Percentiles rank a stretch among this genome's conserved stretches.
These are phyloP conservation scores for Claviceps humidiphila DNA, from an alignment of 2,329 filamentous ascomycete species.

Conservation along the genomic window DNA sequence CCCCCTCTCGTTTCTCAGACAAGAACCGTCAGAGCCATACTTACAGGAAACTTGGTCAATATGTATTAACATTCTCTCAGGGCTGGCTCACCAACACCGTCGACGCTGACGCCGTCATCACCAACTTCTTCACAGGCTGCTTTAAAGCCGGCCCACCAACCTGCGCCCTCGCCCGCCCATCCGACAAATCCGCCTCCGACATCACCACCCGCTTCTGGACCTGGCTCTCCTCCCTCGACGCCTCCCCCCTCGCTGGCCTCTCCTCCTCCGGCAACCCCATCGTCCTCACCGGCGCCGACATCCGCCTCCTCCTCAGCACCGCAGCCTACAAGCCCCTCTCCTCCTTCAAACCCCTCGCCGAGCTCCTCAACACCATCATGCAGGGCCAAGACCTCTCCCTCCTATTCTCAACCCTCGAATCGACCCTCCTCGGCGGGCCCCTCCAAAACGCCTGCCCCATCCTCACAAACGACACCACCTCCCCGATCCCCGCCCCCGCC, in stretches of 20 bases:
- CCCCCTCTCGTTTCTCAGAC: neutral
- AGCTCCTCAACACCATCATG: constrained; percentile 9
- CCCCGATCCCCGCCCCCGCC: neutral
- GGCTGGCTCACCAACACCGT: constrained; percentile 23
- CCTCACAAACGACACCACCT: neutral
- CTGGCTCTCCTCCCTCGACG: constrained; percentile 17
- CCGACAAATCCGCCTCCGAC: constrained; percentile 15
- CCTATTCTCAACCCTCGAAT: neutral
- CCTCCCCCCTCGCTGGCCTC: constrained; percentile 14
- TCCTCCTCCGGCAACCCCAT: constrained; percentile 9
- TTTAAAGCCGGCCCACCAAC: constrained; percentile 14
- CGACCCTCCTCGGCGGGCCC: constrained; percentile 4
- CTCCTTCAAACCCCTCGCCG: constrained; percentile 7
- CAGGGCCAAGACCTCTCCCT: constrained; percentile 8
- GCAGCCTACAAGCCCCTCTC: constrained; percentile 19
- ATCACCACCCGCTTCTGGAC: constrained; percentile 20
- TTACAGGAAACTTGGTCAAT: no score
- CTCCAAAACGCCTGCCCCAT: constrained; percentile 12
- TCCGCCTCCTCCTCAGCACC: constrained; percentile 14
- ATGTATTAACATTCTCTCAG: constrained; percentile 7
- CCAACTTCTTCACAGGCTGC: constrained; percentile 23
- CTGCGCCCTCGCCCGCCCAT: constrained; percentile 16
- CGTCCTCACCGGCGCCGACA: constrained; percentile 19
- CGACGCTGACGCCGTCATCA: constrained; percentile 23
- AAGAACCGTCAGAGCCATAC: neutral